Base-by-base conservation (phyloP, 2,329 filamentous ascomycete genomes). In the Leptographium radiaticola region DNA sequence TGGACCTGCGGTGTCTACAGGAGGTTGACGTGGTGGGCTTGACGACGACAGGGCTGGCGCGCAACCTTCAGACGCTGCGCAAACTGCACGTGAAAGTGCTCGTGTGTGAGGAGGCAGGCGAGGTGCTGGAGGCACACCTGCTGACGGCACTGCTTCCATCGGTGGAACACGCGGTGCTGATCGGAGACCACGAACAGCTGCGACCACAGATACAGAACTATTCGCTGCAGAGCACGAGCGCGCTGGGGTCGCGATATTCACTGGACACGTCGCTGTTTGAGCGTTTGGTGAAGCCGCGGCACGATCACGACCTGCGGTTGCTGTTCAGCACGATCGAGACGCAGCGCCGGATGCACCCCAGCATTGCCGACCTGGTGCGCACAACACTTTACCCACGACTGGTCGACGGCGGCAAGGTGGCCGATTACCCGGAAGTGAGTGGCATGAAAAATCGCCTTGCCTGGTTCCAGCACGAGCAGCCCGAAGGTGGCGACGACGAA, bases 101-200 rank as follows among this genome's bases (percentile, higher is more conserved):
- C 16, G 62, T 87, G 1, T 84, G 79, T 38, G 83, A 87, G 62
- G 83, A 87, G 60, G 83, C 83, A 2, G 83, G 76, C 0, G 83
- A 87, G 57, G 78, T 87, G 0, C 68, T 86, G 36, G 84, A 87
- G 62, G 71, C 78, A 0, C 81, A 86, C 55, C 67, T 78, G 3
- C 62, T 86, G 1, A 78, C 79, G 0, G 73, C 81, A 0, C 63
- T 86, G 5, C 66, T 83, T 0, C 80, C 81, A 0, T 73, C 73
- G 0, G 63, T 84, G 0, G 73, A 86, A 62, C 82, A 87, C 55
- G 67, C 72, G 7, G 78, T 86, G 18, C 70, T 80, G 15, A 84
- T 85, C 42, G 81, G 82, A 0, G 82, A 85, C 59, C 80, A 84
- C 55, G 67, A 73, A 20, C 81, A 85, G 59, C 70, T 85, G 1